A percentile compares a stretch with the other conserved stretches of the same genome.
Conservation (phyloP, 495 filamentous ascomycete species). For the Immersiella caudata region DNA sequence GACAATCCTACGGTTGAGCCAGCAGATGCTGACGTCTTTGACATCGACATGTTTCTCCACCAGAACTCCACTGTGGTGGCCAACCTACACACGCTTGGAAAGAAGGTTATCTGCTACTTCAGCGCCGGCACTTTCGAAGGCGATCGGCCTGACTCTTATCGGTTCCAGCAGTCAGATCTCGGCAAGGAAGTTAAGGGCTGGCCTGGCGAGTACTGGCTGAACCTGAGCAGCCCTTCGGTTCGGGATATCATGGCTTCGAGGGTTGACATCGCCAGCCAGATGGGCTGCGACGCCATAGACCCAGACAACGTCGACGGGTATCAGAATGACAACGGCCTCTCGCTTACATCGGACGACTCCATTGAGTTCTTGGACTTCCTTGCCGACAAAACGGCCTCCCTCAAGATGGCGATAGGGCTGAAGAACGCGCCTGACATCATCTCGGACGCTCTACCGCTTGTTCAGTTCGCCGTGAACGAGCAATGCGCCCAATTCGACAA, state of each 20-base stretch:
- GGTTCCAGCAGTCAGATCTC: slow-evolving; percentile 56
- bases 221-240: slow-evolving; percentile 58
- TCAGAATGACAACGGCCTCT: slow-evolving; percentile 57
- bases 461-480: slow-evolving; percentile 74
- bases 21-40: slow-evolving; percentile 32
- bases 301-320: slow-evolving; percentile 75
- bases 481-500: slow-evolving; percentile 62
- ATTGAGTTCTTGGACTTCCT: slow-evolving; percentile 64
- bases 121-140: slow-evolving; percentile 63
- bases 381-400: slow-evolving; percentile 52
- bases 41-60: slow-evolving; percentile 36
- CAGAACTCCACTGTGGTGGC: slow-evolving; percentile 29
- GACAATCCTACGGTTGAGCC: slow-evolving; percentile 33
- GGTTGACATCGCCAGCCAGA: slow-evolving; percentile 57
- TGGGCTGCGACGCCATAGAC: slow-evolving; percentile 72
- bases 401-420: slow-evolving; percentile 59
- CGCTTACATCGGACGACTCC: slow-evolving; percentile 56
- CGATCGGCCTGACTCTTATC: slow-evolving; percentile 56
- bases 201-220: slow-evolving; percentile 68
- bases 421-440: slow-evolving; percentile 70
- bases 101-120: slow-evolving; percentile 71
- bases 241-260: slow-evolving; percentile 61
- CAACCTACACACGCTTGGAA: slow-evolving; percentile 32
- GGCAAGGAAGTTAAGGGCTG: slow-evolving; percentile 61
- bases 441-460: slow-evolving; percentile 53